phyloP scores from a whole-genome alignment of 2,329 filamentous ascomycete species.

The Fusarium sp. region DNA sequence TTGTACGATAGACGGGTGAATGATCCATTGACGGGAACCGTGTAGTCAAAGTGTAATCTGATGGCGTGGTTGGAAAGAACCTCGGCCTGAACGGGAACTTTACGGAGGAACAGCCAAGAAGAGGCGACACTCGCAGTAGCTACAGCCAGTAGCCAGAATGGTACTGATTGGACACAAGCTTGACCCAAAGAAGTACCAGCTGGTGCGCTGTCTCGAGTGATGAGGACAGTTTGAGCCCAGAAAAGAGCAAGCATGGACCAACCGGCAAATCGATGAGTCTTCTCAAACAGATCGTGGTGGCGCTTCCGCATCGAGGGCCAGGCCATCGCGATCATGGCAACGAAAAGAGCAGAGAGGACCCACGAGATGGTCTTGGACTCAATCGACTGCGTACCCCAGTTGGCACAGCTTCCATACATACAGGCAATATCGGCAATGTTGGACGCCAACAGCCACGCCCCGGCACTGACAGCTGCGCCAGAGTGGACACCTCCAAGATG shows the following conservation, averaged over 20 bases:
- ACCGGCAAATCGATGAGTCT: slow-evolving; percentile 73
- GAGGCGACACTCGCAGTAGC: slow-evolving; percentile 71
- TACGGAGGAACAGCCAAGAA: slow-evolving; percentile 76
- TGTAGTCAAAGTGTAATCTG: slow-evolving; percentile 72
- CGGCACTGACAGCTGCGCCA: slow-evolving; percentile 57
- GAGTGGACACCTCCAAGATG: slow-evolving; percentile 62
- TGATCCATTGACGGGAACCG: slow-evolving; percentile 59
- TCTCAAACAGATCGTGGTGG: slow-evolving; percentile 73
- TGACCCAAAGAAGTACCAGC: slow-evolving; percentile 47
- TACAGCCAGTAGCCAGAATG: slow-evolving; percentile 71
- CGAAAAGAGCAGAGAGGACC: slow-evolving; percentile 65
- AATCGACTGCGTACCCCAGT: slow-evolving; percentile 48
- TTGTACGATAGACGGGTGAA: slow-evolving; percentile 64
- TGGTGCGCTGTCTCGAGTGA: slow-evolving; percentile 54
- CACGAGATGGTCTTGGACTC: slow-evolving; percentile 59
- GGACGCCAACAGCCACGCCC: slow-evolving; percentile 57
- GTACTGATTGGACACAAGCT: slow-evolving; percentile 51
- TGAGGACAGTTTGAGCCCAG: slow-evolving; percentile 67
- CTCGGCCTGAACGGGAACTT: slow-evolving; percentile 70
- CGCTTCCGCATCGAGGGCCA: slow-evolving; percentile 68
- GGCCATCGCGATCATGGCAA: slow-evolving; percentile 67
- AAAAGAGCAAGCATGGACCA: slow-evolving; percentile 73
- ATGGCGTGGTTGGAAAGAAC: slow-evolving; percentile 76
- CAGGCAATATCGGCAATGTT: slow-evolving; percentile 44
- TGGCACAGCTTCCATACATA: slow-evolving; percentile 25